A percentile compares a stretch with the other conserved stretches of the same genome.
Evolutionary conservation across 2,329 filamentous ascomycete species (phyloP).

Genomic region (Cercospora zeina): DNA sequence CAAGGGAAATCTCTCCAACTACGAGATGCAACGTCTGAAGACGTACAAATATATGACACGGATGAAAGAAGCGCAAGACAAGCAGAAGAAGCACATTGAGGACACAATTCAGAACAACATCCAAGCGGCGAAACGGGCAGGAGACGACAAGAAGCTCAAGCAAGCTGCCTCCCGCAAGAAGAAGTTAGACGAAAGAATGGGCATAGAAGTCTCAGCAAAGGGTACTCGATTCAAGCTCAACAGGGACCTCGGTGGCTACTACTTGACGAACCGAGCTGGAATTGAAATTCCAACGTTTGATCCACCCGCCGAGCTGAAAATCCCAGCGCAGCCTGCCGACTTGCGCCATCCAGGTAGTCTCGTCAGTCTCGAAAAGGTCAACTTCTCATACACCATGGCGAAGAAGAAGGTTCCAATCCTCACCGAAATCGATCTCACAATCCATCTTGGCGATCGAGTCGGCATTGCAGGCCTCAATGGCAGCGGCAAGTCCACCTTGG

Average conservation of each 20-base stretch:
- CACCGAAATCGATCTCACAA: slow-evolving; percentile 64
- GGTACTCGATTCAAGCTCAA: slow-evolving; percentile 81
- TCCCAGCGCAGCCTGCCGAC: slow-evolving; percentile 49
- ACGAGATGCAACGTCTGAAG: slow-evolving; percentile 62
- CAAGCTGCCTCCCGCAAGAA: slow-evolving; percentile 82
- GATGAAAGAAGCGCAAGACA: slow-evolving; percentile 80
- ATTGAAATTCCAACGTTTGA: slow-evolving; percentile 69
- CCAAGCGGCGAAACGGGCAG: slow-evolving; percentile 71
- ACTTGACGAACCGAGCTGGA: slow-evolving; percentile 58
- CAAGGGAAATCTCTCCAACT: slow-evolving; percentile 70
- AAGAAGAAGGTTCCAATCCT: slow-evolving; percentile 53
- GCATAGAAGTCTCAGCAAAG: slow-evolving; percentile 68
- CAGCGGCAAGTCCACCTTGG: slow-evolving; percentile 75
- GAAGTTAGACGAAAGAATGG: slow-evolving; percentile 79
- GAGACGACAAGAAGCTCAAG: slow-evolving; percentile 82
- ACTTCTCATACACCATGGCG: slow-evolving; percentile 60
- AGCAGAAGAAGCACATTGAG: slow-evolving; percentile 77
- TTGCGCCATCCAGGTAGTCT: slow-evolving; percentile 62
- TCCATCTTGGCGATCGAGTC: slow-evolving; percentile 71
- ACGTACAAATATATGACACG: slow-evolving; percentile 58
- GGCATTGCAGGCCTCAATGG: slow-evolving; percentile 79
- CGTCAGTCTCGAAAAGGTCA: slow-evolving; percentile 68
- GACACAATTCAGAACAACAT: slow-evolving; percentile 73
- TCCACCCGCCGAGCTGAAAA: slow-evolving; percentile 57
- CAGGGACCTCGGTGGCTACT: slow-evolving; percentile 65